Base-by-base conservation (phyloP, 176 grass and related monocot genomes). In the Rhipidocladum racemiflorum region DNA sequence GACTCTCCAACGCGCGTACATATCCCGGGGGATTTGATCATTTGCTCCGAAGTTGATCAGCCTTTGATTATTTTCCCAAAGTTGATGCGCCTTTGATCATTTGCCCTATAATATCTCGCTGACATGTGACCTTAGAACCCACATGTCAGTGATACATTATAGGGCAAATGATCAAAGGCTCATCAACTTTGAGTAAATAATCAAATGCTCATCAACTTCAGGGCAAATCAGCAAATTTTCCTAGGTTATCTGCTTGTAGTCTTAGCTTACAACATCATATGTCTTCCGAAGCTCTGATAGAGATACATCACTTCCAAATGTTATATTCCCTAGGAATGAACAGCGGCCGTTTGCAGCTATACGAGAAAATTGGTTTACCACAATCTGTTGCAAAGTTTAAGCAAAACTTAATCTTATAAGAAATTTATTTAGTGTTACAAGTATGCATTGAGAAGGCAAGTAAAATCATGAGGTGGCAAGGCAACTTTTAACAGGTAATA, bases 361-460 rank as follows among this genome's bases (percentile, higher is more conserved):
- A 79, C 88, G 90, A 98, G 95, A 91, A 86, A 95, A 98, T 81
- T 98, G 92, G 64, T 98, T 95, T 84, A 98, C 88, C 78, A 98
- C 92, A 86, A 98, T 93, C 95, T 95, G 95, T 89, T 78, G 70
- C 46, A 88, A 92, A 54, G 34, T 90, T 75, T 79, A 74, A 66
- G 32, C 40, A 63, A 78, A 32, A 42, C 40, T 79, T 74, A 82
- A 90, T 75, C 40, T 70, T 65, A 60, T 23, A 55, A 68, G 81
- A 7, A 65, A 79, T 53, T 25, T 48, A 53, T 21, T 68, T 28
- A 32, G 8, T 70, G 43, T 4, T 42, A 65, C 24, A 71, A 60
- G 10, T 14, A 64, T 45, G 43, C 23, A 75, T 44, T 75, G 25
- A 42, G 44, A 76, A 62, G 17, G 30, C 18, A n/a, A 4, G 9